Evolutionary conservation across 2,329 filamentous ascomycete genomes (phyloP).

Genomic region (Colletotrichum paranaense): DNA sequence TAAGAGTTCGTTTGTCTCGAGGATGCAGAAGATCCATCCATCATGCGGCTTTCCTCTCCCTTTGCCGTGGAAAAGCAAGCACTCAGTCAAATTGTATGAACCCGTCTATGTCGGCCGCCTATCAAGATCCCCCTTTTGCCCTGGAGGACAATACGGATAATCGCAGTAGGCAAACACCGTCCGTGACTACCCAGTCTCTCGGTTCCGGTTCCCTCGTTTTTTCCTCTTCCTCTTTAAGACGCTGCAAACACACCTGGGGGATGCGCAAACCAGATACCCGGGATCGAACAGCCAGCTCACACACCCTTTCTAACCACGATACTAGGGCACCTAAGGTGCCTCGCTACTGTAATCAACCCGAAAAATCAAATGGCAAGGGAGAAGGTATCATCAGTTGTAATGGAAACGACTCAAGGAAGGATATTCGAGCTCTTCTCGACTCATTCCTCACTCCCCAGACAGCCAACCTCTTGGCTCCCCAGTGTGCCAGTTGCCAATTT

Average conservation of each 20-base stretch:
- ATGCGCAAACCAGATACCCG: not conserved
- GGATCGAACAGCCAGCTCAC: not conserved
- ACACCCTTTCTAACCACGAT: not conserved
- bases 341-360: not conserved
- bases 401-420: not conserved
- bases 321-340: not conserved
- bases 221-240: not conserved
- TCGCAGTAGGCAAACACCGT: not conserved
- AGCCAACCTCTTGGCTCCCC: not conserved
- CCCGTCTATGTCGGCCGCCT: not conserved
- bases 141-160: not conserved
- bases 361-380: not conserved
- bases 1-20: not conserved
- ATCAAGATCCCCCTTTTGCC: not conserved
- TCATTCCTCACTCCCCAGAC: not conserved
- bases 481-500: not conserved
- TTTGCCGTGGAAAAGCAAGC: not conserved
- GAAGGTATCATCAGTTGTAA: not conserved
- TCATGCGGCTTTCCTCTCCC: not conserved
- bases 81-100: not conserved
- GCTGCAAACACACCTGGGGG: not conserved
- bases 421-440: not conserved
- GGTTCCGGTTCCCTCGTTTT: conserved; percentile 13
- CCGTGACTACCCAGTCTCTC: not conserved
- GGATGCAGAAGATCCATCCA: not conserved